Evolutionary conservation across 176 grass and related monocot species (phyloP).

Genomic region (Phyllostachys edulis): DNA sequence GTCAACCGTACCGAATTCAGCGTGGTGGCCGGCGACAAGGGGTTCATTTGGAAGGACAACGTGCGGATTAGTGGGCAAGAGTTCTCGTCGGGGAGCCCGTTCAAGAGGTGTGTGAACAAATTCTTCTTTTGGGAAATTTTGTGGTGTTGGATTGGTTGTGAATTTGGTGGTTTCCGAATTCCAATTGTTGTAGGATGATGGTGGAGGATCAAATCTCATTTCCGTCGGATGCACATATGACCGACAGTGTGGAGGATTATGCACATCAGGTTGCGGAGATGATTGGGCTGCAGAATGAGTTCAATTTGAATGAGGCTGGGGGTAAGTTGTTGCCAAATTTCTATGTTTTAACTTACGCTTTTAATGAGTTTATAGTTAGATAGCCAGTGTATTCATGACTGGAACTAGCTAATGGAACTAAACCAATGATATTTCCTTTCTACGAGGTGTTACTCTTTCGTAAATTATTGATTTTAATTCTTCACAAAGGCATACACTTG

Average conservation of each 20-base stretch:
- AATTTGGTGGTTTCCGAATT: no score
- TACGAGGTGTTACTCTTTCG: neutral
- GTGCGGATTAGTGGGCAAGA: conserved; percentile 93
- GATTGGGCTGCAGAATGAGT: no score
- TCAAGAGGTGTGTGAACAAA: no score
- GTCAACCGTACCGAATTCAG: conserved; percentile 79
- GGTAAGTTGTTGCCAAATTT: conserved; percentile 46
- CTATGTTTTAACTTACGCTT: neutral
- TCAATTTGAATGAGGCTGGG: no score
- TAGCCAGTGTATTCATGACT: conserved; percentile 1
- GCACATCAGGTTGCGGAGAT: no score
- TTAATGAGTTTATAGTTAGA: neutral
- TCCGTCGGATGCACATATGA: no score
- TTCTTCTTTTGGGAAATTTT: no score
- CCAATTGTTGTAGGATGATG: no score
- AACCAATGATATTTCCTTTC: conserved; percentile 1
- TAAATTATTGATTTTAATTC: neutral
- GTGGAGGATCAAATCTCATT: no score
- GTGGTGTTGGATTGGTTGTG: no score
- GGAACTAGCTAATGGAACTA: conserved; percentile 15
- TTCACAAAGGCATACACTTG: neutral
- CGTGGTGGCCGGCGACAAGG: conserved; percentile 88
- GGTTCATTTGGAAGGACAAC: conserved; percentile 98
- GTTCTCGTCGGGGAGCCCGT: conserved; percentile 93
- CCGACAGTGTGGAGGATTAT: no score